Base-by-base conservation (phyloP, 225 moss, liverwort and hornwort species). In the Lunularia cruciata region DNA sequence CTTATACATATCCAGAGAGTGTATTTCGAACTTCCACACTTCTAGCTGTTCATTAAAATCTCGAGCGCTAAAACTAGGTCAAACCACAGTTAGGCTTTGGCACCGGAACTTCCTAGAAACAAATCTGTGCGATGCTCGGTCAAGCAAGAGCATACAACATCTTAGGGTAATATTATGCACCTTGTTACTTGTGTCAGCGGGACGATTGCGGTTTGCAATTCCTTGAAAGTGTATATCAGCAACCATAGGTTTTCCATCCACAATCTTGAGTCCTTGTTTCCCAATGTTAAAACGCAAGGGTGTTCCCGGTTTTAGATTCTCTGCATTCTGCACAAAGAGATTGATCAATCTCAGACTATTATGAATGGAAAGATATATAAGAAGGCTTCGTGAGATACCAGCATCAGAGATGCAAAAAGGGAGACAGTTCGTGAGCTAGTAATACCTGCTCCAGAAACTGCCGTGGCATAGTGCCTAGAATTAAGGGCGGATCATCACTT, bases 111-210 rank as follows among this genome's bases (percentile, higher is more conserved):
- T 40, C 40, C 13, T 6, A 13, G 40, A 40, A 6, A 40, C 13
- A 13, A 40, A 40, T 40, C 40, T 40, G 40, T 40, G 6, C 40
- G 40, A 40, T 6, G 40, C 40, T 40, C 6, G n/a, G n/a, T n/a
- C n/a, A n/a, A n/a, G n/a, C n/a, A n/a, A n/a, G n/a, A n/a, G n/a
- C n/a, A n/a, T n/a, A n/a, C n/a, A n/a, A n/a, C n/a, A n/a, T n/a
- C n/a, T 1, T 36, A 37, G 8, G 37, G n/a, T 36, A 23, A 64
- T 18, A 54, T 22, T 2, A 55, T 20, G 40, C 31, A 92, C 95
- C 95, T 93, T 98, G 42, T 89, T 98, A 75, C 87, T 89, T 47
- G 90, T 98, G 65, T 98, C 98, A 49, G 98, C 93, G 43, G 88
- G 79, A 60, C 89, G 82, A 57, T 80, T 89, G 16, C 84, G 89